Evolutionary conservation across 2,329 filamentous ascomycete species (phyloP), one percentile per base, ranked within the genome.

Genomic region (Colletotrichum liriopes): DNA sequence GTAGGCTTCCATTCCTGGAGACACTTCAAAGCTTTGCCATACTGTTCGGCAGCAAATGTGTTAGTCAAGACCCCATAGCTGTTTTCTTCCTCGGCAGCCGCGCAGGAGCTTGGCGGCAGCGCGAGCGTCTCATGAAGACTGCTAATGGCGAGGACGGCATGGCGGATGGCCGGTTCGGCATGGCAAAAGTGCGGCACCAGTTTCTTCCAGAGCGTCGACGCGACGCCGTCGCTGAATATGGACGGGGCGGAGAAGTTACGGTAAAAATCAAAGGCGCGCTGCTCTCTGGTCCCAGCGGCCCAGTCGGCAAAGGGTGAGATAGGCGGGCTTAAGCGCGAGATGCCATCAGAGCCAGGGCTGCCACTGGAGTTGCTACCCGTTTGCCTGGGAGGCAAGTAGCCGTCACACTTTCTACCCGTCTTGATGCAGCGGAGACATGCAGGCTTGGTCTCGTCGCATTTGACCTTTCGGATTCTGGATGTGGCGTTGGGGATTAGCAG

Each of bases 331-430:
- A 62, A 43, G 47, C 77, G 32, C 73, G 74, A 11, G 73, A 37
- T 5, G 26, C 45, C 18, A 75, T 78, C 14, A 74, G 37, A 18
- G 59, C 54, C 47, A 68, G 67, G 35, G 43, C 32, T 45, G 70
- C 72, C 29, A 74, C 69, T 1, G 63, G 14, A 54, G 39, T 45
- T 73, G 45, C 32, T 70, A 61, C 12, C 77, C 76, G 65, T 26
- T 26, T 29, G 26, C 77, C 73, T 60, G 77, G 70, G 74, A 41
- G 77, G 73, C 12, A 80, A 76, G 68, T 91, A 90, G 70, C 89
- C 89, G 76, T 90, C 88, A 76, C 88, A 90, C 74, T 83, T 85
- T 64, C 88, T 84, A 16, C 88, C 87, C 3, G 88, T 89, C 67
- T 85, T 87, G 43, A 83, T 84, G 75, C 88, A 90, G 68, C 87